phyloP scores from a whole-genome alignment of 345 rosid species.

The Ceriops decandra region DNA sequence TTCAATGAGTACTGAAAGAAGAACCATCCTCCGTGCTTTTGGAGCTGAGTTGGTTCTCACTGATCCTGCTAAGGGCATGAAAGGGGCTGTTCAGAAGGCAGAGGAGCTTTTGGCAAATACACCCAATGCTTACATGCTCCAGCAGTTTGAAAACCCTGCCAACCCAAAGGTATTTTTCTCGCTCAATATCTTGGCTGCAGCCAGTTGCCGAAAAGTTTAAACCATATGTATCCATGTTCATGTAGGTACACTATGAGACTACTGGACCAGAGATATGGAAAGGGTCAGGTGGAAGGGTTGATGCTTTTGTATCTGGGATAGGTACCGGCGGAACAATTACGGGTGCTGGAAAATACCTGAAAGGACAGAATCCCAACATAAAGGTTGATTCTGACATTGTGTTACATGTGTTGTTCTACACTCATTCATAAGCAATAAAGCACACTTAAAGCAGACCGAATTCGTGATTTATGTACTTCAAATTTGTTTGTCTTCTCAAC shows the following conservation, averaged over 20 bases:
- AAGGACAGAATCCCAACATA: conserved; percentile 66
- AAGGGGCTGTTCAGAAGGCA: conserved; percentile 91
- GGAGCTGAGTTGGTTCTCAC: conserved; percentile 86
- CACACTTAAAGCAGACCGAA: not conserved
- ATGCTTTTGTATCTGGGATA: conserved; percentile 84
- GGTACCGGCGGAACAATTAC: conserved; percentile 97
- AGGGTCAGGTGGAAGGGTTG: conserved; percentile 73
- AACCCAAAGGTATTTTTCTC: conserved; percentile 70
- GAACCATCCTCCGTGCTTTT: conserved; percentile 86
- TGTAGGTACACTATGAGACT: conserved; percentile 80
- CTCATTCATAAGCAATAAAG: not conserved
- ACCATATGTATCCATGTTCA: not conserved
- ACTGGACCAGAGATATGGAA: conserved; percentile 96
- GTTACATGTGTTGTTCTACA: not conserved
- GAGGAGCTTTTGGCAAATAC: conserved; percentile 76
- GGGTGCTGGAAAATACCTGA: conserved; percentile 80
- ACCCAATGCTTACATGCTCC: conserved; percentile 78
- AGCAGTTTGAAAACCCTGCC: conserved; percentile 87
- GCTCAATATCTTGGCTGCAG: not conserved
- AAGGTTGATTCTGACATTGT: conserved; percentile 39
- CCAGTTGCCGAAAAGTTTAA: not conserved
- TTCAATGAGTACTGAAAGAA: conserved; percentile 87
- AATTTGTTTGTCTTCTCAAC: conserved; percentile 1
- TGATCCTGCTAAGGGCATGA: conserved; percentile 86
- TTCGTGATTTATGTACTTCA: not conserved